Conservation (phyloP, 2,329 filamentous ascomycete genomes). For the Epichloe sp. region DNA sequence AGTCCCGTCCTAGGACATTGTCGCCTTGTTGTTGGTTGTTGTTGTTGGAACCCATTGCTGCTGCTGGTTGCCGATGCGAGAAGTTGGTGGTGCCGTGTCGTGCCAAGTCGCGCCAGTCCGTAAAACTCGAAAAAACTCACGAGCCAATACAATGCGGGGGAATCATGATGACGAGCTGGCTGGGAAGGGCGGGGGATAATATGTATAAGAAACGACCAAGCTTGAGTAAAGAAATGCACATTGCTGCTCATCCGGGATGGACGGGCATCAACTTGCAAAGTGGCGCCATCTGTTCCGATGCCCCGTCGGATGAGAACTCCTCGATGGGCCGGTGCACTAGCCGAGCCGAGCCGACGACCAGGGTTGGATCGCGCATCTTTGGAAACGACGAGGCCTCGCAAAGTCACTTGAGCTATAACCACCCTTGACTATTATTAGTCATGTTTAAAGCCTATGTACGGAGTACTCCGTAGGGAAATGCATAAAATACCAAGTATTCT, state of each 20-base stretch:
- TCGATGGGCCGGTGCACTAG: too few species aligned
- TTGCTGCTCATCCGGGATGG: neutral
- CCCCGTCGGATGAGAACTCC: too few species aligned
- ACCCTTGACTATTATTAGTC: too few species aligned
- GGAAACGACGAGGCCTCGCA: too few species aligned
- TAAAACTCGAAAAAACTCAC: neutral
- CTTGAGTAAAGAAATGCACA: too few species aligned
- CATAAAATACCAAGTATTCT: too few species aligned
- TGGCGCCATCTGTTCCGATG: neutral
- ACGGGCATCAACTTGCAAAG: neutral
- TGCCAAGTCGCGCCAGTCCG: neutral
- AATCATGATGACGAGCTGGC: neutral
- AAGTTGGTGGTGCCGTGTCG: neutral
- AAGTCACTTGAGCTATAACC: too few species aligned
- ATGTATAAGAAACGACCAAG: too few species aligned
- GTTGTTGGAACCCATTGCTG: neutral
- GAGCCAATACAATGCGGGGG: neutral
- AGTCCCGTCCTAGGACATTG: slow-evolving; percentile 30
- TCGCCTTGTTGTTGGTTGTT: neutral
- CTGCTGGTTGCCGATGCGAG: neutral
- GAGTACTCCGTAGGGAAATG: too few species aligned
- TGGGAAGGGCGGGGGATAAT: neutral
- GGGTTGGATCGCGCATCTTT: too few species aligned
- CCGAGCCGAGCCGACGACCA: too few species aligned
- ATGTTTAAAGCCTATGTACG: too few species aligned